Conservation (phyloP, 768 basidiomycete species). For the Boletus pseudo-olivaceus region DNA sequence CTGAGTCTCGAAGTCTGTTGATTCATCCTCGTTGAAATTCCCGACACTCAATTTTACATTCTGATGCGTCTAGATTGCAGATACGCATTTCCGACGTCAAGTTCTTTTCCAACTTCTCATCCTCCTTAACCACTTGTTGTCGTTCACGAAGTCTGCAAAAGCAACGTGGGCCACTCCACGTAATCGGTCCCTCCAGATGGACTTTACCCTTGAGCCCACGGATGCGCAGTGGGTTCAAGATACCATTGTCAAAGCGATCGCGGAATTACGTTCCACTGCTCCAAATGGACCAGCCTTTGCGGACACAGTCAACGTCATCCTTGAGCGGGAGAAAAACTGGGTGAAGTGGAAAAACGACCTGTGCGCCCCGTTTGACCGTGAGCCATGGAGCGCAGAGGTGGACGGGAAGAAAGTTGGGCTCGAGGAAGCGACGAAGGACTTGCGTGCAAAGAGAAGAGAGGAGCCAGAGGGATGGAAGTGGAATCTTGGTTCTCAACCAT, state of each 20-base stretch:
- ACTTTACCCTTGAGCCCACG: slow-evolving; percentile 66
- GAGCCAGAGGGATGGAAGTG: slow-evolving; percentile 62
- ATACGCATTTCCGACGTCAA: slow-evolving; percentile 90
- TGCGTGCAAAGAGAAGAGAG: slow-evolving; percentile 52
- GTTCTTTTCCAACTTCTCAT: slow-evolving; percentile 83
- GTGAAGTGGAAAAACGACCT: slow-evolving; percentile 85
- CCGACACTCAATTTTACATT: slow-evolving; percentile 7
- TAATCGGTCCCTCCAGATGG: slow-evolving; percentile 80
- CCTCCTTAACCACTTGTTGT: slow-evolving; percentile 70
- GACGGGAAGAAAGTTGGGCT: slow-evolving; percentile 51
- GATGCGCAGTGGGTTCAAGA: slow-evolving; percentile 80
- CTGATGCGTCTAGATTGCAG: slow-evolving; percentile 60
- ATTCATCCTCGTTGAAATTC: slow-evolving; percentile 3
- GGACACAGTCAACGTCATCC: slow-evolving; percentile 65
- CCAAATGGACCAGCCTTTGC: slow-evolving; percentile 76
- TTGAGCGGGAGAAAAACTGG: slow-evolving; percentile 88
- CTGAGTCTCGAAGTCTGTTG: slow-evolving; percentile 76
- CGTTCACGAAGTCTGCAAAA: slow-evolving; percentile 69
- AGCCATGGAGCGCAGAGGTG: slow-evolving; percentile 52
- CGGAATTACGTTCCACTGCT: slow-evolving; percentile 66
- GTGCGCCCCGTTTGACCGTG: slow-evolving; percentile 76
- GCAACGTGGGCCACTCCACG: slow-evolving; percentile 55
- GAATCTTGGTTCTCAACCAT: slow-evolving; percentile 60
- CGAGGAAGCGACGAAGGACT: slow-evolving; percentile 56
- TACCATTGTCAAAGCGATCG: slow-evolving; percentile 49